phyloP scores from a whole-genome alignment of 352 stramenopile genomes.

The Pythium apleroticum region DNA sequence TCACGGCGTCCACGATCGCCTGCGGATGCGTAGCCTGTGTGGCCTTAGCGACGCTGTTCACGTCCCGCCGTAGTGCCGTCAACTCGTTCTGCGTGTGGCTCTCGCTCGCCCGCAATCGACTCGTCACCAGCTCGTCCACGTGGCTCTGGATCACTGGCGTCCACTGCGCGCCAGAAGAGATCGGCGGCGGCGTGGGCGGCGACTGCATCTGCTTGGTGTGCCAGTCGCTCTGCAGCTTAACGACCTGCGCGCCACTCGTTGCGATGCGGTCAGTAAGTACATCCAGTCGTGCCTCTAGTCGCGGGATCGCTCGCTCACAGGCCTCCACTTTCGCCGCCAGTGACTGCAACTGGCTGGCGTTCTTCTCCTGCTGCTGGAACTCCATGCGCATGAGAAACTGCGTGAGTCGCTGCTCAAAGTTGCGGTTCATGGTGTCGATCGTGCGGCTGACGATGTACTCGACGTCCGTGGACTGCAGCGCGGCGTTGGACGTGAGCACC shows the following conservation, averaged over 20 bases:
- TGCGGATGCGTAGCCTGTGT: slow-evolving; percentile 28
- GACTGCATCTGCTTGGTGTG: not conserved
- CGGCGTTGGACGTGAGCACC: slow-evolving; percentile 5
- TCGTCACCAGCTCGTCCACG: slow-evolving; percentile 46
- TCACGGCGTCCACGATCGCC: slow-evolving; percentile 56
- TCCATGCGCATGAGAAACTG: slow-evolving; percentile 61
- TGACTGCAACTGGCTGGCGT: slow-evolving; percentile 49
- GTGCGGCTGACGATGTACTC: slow-evolving; percentile 68
- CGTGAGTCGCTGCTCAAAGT: slow-evolving; percentile 57
- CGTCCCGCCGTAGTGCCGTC: slow-evolving; percentile 31
- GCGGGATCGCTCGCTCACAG: slow-evolving; percentile 59
- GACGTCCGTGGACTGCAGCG: slow-evolving; percentile 44
- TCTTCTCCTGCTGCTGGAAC: slow-evolving; percentile 59
- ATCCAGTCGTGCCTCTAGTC: slow-evolving; percentile 58
- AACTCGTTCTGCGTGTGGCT: slow-evolving; percentile 34
- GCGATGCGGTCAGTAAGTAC: slow-evolving; percentile 58
- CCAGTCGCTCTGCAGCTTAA: slow-evolving; percentile 43
- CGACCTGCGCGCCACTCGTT: slow-evolving; percentile 36
- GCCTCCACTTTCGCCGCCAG: slow-evolving; percentile 57
- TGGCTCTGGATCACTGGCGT: slow-evolving; percentile 49
- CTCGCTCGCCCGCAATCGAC: slow-evolving; percentile 36
- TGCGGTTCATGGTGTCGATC: slow-evolving; percentile 66
- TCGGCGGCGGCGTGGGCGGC: not conserved
- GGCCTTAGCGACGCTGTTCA: slow-evolving; percentile 11
- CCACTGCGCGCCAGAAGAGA: slow-evolving; percentile 10